Evolutionary conservation across 768 basidiomycete genomes (phyloP).

Genomic region (Epithele typhae): DNA sequence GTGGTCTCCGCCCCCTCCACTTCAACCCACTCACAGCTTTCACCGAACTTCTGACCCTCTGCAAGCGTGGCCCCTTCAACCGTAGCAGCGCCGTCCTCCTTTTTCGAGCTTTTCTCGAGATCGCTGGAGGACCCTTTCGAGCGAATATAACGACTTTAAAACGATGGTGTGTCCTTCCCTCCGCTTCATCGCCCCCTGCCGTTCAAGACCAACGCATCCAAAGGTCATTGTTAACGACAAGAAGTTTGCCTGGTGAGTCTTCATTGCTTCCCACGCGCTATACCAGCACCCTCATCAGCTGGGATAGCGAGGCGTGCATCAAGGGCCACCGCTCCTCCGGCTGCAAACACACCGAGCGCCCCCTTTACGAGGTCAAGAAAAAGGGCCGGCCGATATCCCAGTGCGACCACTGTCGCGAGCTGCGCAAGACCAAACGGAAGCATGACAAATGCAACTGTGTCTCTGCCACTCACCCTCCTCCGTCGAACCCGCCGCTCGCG

Average conservation of each 20-base stretch:
- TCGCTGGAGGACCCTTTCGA: no score
- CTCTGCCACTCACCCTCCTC: constrained; percentile 27
- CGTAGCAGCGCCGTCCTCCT: no score
- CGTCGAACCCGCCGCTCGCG: constrained; percentile 6
- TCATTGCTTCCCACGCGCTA: no score
- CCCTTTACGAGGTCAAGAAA: constrained; percentile 91
- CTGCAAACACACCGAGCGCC: constrained; percentile 82
- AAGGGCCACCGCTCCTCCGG: constrained; percentile 91
- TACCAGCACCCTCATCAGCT: no score
- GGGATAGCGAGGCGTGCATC: constrained; percentile 82
- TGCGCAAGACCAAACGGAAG: constrained; percentile 73
- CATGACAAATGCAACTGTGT: constrained; percentile 78
- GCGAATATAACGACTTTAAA: no score
- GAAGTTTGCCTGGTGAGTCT: constrained; percentile 67
- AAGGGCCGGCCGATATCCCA: constrained; percentile 92
- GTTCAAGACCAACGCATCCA: no score
- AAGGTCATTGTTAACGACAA: constrained; percentile 74
- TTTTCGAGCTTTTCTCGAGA: no score
- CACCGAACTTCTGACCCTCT: no score
- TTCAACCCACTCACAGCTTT: no score
- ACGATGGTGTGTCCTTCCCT: constrained; percentile 7
- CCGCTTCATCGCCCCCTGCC: no score
- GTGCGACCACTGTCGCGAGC: constrained; percentile 79
- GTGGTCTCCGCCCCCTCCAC: no score
- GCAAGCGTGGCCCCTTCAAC: no score